A percentile compares a stretch with the other conserved stretches of the same genome.
phyloP scores from a whole-genome alignment of 2,329 filamentous ascomycete genomes.

The Geosmithia flava region DNA sequence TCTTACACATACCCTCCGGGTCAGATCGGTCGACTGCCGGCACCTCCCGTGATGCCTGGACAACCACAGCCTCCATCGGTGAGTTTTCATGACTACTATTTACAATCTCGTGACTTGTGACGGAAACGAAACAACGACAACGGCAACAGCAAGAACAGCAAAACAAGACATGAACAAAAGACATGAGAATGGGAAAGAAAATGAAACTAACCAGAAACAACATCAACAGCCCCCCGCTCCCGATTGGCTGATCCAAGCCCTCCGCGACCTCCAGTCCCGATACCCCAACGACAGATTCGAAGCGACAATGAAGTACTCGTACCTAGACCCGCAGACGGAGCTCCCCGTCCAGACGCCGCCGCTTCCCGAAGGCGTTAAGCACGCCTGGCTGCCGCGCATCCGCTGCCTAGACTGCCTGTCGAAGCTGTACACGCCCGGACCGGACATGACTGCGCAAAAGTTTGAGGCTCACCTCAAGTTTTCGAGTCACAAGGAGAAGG shows the following conservation, averaged over 20 bases:
- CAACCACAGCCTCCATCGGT: slow-evolving; percentile 46
- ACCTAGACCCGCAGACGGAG: slow-evolving; percentile 62
- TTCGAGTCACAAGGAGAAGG: slow-evolving; percentile 62
- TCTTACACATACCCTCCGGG: slow-evolving; percentile 27
- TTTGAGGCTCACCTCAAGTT: slow-evolving; percentile 92
- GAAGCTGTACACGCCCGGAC: slow-evolving; percentile 86
- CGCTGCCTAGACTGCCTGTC: slow-evolving; percentile 85
- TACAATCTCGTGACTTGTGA: too few relatives aligned
- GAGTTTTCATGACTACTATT: slow-evolving; percentile 24
- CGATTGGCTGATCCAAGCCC: slow-evolving; percentile 67
- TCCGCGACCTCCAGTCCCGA: slow-evolving; percentile 55
- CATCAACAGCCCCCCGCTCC: slow-evolving; percentile 63
- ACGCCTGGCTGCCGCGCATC: slow-evolving; percentile 79
- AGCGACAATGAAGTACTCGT: slow-evolving; percentile 79
- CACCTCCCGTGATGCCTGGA: slow-evolving; percentile 46
- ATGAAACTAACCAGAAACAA: too few relatives aligned
- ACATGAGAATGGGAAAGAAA: too few relatives aligned
- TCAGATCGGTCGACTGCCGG: slow-evolving; percentile 56
- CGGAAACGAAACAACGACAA: too few relatives aligned
- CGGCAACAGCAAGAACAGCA: too few relatives aligned
- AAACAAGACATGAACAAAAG: too few relatives aligned
- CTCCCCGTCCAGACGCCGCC: slow-evolving; percentile 45
- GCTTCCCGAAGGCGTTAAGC: slow-evolving; percentile 53
- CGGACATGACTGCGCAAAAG: slow-evolving; percentile 72
- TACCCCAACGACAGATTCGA: slow-evolving; percentile 77